phyloP scores from a whole-genome alignment of 1,139 yeast species.

The Sugiyamaella paludigena region DNA sequence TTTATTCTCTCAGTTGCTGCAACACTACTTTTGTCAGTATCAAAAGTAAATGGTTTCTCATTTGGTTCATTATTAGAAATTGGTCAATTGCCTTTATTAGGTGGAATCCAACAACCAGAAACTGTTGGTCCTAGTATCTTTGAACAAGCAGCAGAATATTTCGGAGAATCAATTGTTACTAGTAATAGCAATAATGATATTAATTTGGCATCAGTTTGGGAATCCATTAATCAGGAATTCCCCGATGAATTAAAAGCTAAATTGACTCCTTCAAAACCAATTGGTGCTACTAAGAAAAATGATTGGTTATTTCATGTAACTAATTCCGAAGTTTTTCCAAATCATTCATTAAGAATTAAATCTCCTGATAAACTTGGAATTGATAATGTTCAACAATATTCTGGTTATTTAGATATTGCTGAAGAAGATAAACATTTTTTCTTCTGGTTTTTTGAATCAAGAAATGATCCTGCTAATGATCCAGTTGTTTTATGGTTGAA shows the following conservation, averaged over 20 bases:
- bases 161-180: slow-evolving; percentile 10
- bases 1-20: not conserved
- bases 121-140: slow-evolving; percentile 7
- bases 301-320: slow-evolving; percentile 20
- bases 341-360: slow-evolving; percentile 22
- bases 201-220: slow-evolving; percentile 14
- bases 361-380: slow-evolving; percentile 61
- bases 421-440: slow-evolving; percentile 84
- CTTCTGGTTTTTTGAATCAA: slow-evolving; percentile 84
- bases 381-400: slow-evolving; percentile 70
- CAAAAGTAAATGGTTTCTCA: slow-evolving; percentile 7
- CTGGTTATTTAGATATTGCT: slow-evolving; percentile 81
- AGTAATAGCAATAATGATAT: slow-evolving; percentile 7
- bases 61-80: slow-evolving; percentile 3
- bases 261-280: slow-evolving; percentile 16
- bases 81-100: slow-evolving; percentile 4
- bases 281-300: slow-evolving; percentile 3
- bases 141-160: slow-evolving; percentile 18
- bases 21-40: not conserved
- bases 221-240: slow-evolving; percentile 13
- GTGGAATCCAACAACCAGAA: slow-evolving; percentile 9
- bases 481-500: slow-evolving; percentile 87
- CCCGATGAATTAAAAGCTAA: slow-evolving; percentile 14
- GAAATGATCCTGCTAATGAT: slow-evolving; percentile 83
- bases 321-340: slow-evolving; percentile 24